Conservation (phyloP, 352 stramenopile genomes). For the Albugo candida region DNA sequence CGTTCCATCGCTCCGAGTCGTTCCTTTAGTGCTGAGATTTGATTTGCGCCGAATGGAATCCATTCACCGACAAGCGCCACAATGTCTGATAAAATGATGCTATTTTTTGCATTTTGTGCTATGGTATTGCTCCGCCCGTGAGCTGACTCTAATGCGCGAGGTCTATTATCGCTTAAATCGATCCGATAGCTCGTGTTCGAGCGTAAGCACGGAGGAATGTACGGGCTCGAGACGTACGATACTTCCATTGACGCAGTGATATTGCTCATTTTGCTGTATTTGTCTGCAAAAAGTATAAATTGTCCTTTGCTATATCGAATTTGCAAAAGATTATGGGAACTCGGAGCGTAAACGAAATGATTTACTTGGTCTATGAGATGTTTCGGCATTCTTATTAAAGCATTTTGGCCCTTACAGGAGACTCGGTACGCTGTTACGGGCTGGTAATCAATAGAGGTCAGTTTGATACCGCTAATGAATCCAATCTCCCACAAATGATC, state of each 20-base stretch:
- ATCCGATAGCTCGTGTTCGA: constrained; percentile 73
- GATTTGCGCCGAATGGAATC: constrained; percentile 93
- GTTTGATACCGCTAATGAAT: constrained; percentile 88
- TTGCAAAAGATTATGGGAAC: constrained; percentile 13
- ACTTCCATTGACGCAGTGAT: constrained; percentile 95
- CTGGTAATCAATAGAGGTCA: constrained; percentile 84
- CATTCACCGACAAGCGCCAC: constrained; percentile 93
- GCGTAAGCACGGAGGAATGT: constrained; percentile 89
- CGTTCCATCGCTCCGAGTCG: constrained; percentile 90
- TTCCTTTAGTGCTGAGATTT: constrained; percentile 93
- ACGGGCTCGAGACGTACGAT: constrained; percentile 93
- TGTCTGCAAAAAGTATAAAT: constrained; percentile 40
- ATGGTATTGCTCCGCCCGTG: constrained; percentile 73
- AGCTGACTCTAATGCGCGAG: constrained; percentile 79
- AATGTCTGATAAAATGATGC: constrained; percentile 91
- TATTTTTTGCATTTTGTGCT: constrained; percentile 83
- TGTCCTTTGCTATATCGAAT: constrained; percentile 50
- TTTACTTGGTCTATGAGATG: constrained; percentile 45
- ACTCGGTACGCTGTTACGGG: constrained; percentile 93
- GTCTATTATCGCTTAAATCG: constrained; percentile 88
- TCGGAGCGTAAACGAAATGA: constrained; percentile 25
- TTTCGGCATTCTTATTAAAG: constrained; percentile 65
- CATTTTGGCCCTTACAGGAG: constrained; percentile 60
- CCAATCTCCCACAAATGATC: constrained; percentile 91
- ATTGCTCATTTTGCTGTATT: constrained; percentile 76